Evolutionary conservation across 805 yeast genomes (phyloP).

Genomic region (Middelhovenomyces tepae): DNA sequence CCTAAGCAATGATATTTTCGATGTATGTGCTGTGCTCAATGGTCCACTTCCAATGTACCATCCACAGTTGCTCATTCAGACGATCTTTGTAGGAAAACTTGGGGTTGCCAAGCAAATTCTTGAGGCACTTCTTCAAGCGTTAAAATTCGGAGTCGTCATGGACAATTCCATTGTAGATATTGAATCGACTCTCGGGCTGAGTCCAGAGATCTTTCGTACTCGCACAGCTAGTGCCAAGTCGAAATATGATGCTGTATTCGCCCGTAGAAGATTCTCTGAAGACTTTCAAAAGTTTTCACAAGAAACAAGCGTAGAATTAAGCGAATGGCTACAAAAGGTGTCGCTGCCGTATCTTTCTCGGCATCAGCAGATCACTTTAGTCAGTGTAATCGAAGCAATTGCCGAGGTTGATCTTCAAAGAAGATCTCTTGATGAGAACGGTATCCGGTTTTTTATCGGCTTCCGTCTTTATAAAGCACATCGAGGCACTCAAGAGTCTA

Average conservation of each 20-base stretch:
- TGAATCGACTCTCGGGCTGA: constrained; percentile 21
- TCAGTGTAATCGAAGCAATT: constrained; percentile 59
- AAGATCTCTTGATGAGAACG: constrained; percentile 49
- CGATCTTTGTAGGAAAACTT: constrained; percentile 53
- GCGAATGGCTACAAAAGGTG: constrained; percentile 51
- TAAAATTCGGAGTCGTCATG: constrained; percentile 47
- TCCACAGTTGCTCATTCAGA: constrained; percentile 78
- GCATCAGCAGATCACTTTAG: constrained; percentile 81
- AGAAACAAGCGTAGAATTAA: constrained; percentile 37
- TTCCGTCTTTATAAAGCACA: constrained; percentile 56
- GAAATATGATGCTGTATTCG: constrained; percentile 2
- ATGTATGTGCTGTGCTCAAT: constrained; percentile 66
- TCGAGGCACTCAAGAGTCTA: constrained; percentile 37
- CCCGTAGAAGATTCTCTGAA: constrained; percentile 2
- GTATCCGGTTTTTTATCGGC: constrained; percentile 62
- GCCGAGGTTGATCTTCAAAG: constrained; percentile 41
- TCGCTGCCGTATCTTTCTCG: constrained; percentile 76
- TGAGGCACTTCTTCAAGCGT: constrained; percentile 39
- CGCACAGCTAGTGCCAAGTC: not conserved
- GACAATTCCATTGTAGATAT: constrained; percentile 27
- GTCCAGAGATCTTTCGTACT: constrained; percentile 18
- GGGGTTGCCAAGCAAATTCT: constrained; percentile 50
- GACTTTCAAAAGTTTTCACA: constrained; percentile 8
- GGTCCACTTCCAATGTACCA: constrained; percentile 89
- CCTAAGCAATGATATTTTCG: constrained; percentile 38